Evolutionary conservation across 2,329 filamentous ascomycete genomes (phyloP).

Genomic region (Colletotrichum gigasporum): DNA sequence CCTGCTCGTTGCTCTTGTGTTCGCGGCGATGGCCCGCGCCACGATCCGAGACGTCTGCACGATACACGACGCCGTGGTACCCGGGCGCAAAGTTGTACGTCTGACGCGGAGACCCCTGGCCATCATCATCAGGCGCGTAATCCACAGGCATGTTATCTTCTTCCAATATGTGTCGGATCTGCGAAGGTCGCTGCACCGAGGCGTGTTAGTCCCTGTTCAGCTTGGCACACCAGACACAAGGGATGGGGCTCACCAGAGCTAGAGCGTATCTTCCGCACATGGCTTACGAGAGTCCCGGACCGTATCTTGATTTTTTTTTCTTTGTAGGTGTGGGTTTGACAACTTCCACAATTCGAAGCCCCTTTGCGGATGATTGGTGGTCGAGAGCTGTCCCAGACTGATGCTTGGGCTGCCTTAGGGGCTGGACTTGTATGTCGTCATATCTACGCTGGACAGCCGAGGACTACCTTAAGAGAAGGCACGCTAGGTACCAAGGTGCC

Average conservation of each 20-base stretch:
- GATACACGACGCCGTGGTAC: constrained; percentile 85
- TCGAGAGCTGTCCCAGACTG: no score
- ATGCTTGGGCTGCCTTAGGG: no score
- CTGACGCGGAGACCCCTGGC: constrained; percentile 68
- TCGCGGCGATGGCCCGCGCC: constrained; percentile 56
- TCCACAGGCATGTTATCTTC: constrained; percentile 78
- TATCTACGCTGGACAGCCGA: no score
- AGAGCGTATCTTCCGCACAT: constrained; percentile 50
- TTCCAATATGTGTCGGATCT: constrained; percentile 78
- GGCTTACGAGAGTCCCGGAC: no score
- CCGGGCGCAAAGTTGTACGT: constrained; percentile 95
- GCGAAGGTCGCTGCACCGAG: constrained; percentile 72
- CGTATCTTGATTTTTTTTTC: no score
- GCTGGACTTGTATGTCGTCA: no score
- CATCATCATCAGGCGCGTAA: constrained; percentile 77
- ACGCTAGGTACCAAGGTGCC: no score
- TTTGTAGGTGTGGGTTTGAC: no score
- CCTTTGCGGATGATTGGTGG: no score
- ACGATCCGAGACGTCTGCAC: constrained; percentile 74
- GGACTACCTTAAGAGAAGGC: no score
- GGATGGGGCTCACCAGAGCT: constrained; percentile 43
- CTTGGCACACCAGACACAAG: not conserved
- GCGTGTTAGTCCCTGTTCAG: not conserved
- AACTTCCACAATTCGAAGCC: no score
- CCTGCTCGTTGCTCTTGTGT: constrained; percentile 27